Evolutionary conservation across 345 rosid genomes (phyloP).

Genomic region (Schrenkiella parvula): DNA sequence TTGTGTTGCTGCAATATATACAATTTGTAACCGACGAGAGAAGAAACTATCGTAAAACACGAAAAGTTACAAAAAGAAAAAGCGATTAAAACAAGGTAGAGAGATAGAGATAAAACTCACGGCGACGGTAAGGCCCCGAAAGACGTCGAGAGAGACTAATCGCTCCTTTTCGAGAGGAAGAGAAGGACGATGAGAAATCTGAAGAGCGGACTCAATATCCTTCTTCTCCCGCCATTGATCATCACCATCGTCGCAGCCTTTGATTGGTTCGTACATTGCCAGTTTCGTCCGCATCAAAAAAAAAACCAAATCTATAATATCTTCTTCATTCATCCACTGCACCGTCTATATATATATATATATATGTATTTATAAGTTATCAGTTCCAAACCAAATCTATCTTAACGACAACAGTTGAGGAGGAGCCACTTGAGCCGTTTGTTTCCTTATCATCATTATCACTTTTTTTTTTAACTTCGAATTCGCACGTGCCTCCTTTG

Average conservation of each 20-base stretch:
- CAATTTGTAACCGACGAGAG: no score
- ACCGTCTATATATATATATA: neutral
- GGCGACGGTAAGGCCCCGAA: slow-evolving; percentile 67
- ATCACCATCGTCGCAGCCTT: slow-evolving; percentile 5
- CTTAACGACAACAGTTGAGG: slow-evolving; percentile 4
- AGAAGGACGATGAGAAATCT: slow-evolving; percentile 27
- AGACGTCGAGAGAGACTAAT: slow-evolving; percentile 65
- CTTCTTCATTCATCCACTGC: neutral
- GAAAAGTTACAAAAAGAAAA: neutral
- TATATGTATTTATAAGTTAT: neutral
- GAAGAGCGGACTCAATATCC: slow-evolving; percentile 34
- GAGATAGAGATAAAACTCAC: neutral
- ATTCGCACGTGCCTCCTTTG: neutral
- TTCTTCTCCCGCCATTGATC: slow-evolving; percentile 20
- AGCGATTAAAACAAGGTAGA: neutral
- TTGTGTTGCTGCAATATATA: no score
- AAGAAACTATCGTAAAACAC: no score
- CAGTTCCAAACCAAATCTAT: neutral
- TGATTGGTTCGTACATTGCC: slow-evolving; percentile 32
- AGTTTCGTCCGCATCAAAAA: slow-evolving; percentile 6
- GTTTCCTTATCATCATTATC: neutral
- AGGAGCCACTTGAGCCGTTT: slow-evolving; percentile 6
- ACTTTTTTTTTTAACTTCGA: neutral
- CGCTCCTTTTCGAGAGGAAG: slow-evolving; percentile 31
- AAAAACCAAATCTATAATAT: neutral